These are phyloP conservation scores for Raffaelea ambrosiae DNA, from an alignment of 2,329 filamentous ascomycete genomes.

Conservation along the genomic window DNA sequence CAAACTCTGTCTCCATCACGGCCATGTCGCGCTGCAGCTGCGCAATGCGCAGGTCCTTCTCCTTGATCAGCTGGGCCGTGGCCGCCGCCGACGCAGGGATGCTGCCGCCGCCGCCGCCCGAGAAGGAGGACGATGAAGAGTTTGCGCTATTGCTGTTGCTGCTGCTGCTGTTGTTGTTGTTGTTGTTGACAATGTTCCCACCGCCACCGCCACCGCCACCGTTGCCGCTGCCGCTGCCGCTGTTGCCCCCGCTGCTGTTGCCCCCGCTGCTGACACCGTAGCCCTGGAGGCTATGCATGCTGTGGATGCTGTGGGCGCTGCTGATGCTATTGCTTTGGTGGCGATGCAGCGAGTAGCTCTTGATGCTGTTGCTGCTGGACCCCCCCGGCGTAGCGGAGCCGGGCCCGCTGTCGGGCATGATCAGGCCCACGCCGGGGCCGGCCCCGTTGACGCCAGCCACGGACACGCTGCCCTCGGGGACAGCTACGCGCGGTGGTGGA, in stretches of 20 bases:
- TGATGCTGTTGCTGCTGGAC: constrained; percentile 16
- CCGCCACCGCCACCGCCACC: neutral
- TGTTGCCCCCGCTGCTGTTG: constrained; percentile 7
- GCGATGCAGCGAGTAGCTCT: neutral
- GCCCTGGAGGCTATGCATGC: neutral
- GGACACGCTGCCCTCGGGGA: constrained; percentile 1
- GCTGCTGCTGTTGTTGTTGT: neutral
- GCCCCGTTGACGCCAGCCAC: no score
- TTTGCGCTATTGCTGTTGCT: constrained; percentile 11
- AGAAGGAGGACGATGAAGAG: constrained; percentile 1
- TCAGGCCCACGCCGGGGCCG: no score
- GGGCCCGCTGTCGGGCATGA: no score
- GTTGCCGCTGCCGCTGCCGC: neutral
- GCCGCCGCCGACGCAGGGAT: constrained; percentile 12
- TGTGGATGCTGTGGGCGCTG: neutral
- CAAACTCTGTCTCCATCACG: constrained; percentile 45
- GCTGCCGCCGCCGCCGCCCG: constrained; percentile 1
- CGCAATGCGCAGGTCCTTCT: constrained; percentile 44
- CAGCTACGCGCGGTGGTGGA: constrained; percentile 30
- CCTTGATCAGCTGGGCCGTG: constrained; percentile 23
- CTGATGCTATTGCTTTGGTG: constrained; percentile 1
- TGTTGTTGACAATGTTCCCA: neutral
- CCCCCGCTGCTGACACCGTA: no score
- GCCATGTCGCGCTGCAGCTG: constrained; percentile 43
- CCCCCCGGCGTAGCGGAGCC: constrained; percentile 11